Base-by-base conservation (phyloP, 352 stramenopile genomes). In the Phytophthora europaea region DNA sequence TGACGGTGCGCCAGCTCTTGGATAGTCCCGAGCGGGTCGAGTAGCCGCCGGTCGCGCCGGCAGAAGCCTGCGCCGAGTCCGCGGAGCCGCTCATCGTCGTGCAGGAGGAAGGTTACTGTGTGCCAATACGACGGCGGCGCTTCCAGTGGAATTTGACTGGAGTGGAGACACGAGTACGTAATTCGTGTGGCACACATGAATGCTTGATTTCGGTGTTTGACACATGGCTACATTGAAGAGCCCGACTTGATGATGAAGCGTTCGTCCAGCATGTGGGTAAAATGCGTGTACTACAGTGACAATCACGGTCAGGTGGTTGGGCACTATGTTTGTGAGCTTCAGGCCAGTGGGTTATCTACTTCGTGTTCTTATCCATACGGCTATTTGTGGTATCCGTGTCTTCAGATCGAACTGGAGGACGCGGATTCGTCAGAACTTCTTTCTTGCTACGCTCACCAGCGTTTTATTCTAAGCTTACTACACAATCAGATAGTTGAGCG, bases 1-100 rank as follows among this genome's bases (percentile, higher is more conserved):
- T 92, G 53, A 94, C 81, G 6, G 85, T 84, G 60, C 87, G 87
- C 88, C 88, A 96, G 65, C 61, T 91, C 73, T 96, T 96, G 59
- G 83, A 92, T 28, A 96, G 83, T 2, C 88, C 88, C 31, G 79
- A 88, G 66, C 75, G 85, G 38, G 74, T 76, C 54, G 84, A 92
- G 75, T 93, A 94, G 72, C 81, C 92, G 55, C 71, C 52, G 43
- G 61, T 22, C 10, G 51, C 63, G 48, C 48, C 50, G 20, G 70
- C 40, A 45, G 63, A 45, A 45, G 22, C 48, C 45, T 61, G 61
- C 33, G 31, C 33, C 23, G 43, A 53, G 40, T 62, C 60, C 61
- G 56, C 23, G 43, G 43, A 68, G 38, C 58, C 54, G 59, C 63
- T 75, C 60, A 73, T 77, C n/a, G 48, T 62, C 40, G 26, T 23